Conservation (phyloP, 331 rosid genomes). For the Telfairia occidentalis region DNA sequence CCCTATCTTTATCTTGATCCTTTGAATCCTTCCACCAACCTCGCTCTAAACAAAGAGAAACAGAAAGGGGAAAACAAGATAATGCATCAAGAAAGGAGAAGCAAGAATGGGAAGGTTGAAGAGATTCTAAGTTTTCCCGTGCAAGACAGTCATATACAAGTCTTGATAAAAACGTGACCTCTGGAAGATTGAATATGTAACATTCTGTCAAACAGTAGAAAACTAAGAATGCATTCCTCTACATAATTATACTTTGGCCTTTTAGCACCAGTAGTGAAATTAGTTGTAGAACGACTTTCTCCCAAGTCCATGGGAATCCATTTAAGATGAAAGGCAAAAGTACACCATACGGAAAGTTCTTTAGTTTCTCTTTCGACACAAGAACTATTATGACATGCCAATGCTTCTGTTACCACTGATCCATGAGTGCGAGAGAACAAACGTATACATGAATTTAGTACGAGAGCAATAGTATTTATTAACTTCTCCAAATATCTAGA, state of each 20-base stretch:
- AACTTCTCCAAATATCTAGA: background rate
- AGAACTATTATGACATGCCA: background rate
- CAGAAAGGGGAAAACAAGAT: background rate
- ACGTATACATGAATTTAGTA: background rate
- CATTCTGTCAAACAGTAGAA: background rate
- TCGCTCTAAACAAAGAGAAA: constrained; percentile 36
- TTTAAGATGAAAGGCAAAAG: background rate
- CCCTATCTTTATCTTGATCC: constrained; percentile 26
- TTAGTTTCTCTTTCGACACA: background rate
- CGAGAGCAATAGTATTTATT: background rate
- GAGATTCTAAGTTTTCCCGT: background rate
- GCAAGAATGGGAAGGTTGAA: background rate
- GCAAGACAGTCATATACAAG: background rate
- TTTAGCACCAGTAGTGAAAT: background rate
- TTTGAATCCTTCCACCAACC: constrained; percentile 63
- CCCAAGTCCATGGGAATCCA: background rate
- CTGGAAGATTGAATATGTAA: background rate
- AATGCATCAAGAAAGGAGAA: background rate
- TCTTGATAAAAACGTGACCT: background rate
- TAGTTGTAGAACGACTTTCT: background rate
- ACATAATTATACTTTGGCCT: background rate
- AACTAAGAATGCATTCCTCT: background rate
- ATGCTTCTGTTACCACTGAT: background rate
- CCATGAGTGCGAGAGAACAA: background rate
- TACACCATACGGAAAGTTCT: background rate